These are phyloP conservation scores for Taxillus chinensis DNA, from an alignment of 164 flowering plant species.

Conservation along the genomic window DNA sequence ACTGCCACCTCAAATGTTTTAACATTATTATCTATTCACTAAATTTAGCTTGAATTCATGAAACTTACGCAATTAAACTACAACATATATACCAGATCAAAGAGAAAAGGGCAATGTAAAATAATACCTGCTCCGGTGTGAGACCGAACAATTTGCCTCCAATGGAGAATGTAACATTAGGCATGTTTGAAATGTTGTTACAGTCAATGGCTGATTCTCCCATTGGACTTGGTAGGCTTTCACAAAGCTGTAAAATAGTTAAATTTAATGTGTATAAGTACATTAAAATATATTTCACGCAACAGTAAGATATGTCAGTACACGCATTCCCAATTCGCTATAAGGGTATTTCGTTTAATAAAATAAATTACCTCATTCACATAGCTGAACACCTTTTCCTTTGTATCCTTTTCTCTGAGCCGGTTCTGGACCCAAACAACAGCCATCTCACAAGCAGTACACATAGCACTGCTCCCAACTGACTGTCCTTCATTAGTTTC, in stretches of 20 bases:
- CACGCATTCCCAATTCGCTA: too few species aligned
- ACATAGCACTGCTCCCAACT: conserved; percentile 14
- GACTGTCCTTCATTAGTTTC: conserved; percentile 11
- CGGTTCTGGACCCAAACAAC: conserved; percentile 45
- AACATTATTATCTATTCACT: too few species aligned
- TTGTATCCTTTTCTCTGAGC: conserved; percentile 24
- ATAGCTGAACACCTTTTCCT: conserved; percentile 35
- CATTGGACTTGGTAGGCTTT: conserved; percentile 53
- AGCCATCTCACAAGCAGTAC: conserved; percentile 40
- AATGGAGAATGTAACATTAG: conserved; percentile 47
- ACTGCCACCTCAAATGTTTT: too few species aligned
- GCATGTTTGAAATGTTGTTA: conserved; percentile 33
- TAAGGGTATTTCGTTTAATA: background rate
- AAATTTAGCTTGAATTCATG: too few species aligned
- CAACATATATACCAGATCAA: background rate
- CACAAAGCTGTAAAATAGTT: conserved; percentile 38
- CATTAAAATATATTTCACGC: background rate
- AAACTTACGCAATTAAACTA: too few species aligned
- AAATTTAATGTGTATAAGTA: background rate
- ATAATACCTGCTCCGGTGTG: conserved; percentile 57
- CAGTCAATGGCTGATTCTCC: conserved; percentile 55
- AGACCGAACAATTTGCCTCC: conserved; percentile 38
- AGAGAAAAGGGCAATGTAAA: background rate
- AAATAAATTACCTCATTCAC: conserved; percentile 24
- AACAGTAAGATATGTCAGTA: too few species aligned